phyloP scores from a whole-genome alignment of 768 basidiomycete genomes.

The Amanita pseudoporphyria region DNA sequence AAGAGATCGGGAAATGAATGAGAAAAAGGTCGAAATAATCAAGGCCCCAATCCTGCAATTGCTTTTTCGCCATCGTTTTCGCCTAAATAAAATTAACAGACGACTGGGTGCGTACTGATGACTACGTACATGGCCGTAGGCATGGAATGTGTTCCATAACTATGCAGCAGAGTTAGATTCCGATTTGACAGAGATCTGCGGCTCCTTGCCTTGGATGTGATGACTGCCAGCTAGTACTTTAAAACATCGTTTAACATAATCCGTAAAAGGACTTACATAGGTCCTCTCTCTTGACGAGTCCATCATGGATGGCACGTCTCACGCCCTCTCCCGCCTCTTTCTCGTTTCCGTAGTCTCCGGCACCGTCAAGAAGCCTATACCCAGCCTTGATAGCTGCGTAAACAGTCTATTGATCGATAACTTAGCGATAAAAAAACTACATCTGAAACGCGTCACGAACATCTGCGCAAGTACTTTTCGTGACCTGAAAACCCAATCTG shows the following conservation, averaged over 20 bases:
- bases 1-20: conserved; percentile 79
- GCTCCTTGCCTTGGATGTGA: conserved; percentile 63
- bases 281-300: conserved; percentile 81
- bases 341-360: conserved; percentile 86
- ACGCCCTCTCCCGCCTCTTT: conserved; percentile 78
- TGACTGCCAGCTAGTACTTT: conserved; percentile 38
- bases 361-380: conserved; percentile 81
- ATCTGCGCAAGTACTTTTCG: conserved; percentile 49
- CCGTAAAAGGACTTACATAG: conserved; percentile 45
- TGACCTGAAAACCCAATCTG: conserved; percentile 32
- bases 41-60: conserved; percentile 75
- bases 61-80: conserved; percentile 43
- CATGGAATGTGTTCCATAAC: conserved; percentile 90
- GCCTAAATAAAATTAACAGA: conserved; percentile 26
- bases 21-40: conserved; percentile 78
- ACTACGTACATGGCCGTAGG: conserved; percentile 55
- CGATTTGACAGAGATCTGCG: conserved; percentile 4
- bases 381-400: conserved; percentile 82
- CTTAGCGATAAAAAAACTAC: not conserved
- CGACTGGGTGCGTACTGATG: not conserved
- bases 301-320: conserved; percentile 66
- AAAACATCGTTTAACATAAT: not conserved
- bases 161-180: conserved; percentile 14
- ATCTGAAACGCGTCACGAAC: conserved; percentile 23
- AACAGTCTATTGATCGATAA: conserved; percentile 40